phyloP scores from a whole-genome alignment of 106 monocot genomes.

The Amphibolis antarctica region DNA sequence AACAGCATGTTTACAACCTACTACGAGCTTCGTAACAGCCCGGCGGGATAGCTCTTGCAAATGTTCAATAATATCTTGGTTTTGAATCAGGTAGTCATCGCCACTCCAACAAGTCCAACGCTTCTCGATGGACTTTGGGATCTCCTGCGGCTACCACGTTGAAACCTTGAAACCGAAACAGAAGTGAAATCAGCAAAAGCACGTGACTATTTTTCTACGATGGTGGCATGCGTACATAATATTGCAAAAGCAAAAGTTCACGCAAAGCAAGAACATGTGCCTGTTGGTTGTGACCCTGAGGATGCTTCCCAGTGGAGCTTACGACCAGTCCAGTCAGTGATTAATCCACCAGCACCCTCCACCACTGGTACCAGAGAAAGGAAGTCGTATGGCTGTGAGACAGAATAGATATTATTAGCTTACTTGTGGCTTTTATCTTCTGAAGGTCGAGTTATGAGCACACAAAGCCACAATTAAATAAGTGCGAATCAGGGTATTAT shows the following conservation, averaged over 20 bases:
- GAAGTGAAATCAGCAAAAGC: not conserved
- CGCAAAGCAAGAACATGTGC: constrained; percentile 19
- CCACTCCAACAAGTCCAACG: constrained; percentile 58
- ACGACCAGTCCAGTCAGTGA: constrained; percentile 94
- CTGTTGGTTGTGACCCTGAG: constrained; percentile 30
- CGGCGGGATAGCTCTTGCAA: no score
- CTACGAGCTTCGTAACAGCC: no score
- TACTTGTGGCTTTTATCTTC: no score
- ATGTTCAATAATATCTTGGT: no score
- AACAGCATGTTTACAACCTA: no score
- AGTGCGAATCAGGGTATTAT: no score
- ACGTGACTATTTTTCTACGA: no score
- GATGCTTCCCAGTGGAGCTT: constrained; percentile 65
- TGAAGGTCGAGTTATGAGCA: no score
- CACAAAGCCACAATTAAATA: no score
- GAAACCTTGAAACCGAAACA: constrained; percentile 38
- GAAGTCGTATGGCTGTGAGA: constrained; percentile 81
- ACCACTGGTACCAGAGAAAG: constrained; percentile 88
- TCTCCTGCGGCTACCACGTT: constrained; percentile 90
- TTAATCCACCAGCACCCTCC: constrained; percentile 87
- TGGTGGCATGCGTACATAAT: not conserved
- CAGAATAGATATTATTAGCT: not conserved
- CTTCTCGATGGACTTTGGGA: constrained; percentile 48
- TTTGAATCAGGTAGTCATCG: constrained; percentile 1
- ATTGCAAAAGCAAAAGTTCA: not conserved